A percentile compares a stretch with the other conserved stretches of the same genome.
Evolutionary conservation across 805 yeast species (phyloP).

Genomic region (Myxozyma vanderwaltii): DNA sequence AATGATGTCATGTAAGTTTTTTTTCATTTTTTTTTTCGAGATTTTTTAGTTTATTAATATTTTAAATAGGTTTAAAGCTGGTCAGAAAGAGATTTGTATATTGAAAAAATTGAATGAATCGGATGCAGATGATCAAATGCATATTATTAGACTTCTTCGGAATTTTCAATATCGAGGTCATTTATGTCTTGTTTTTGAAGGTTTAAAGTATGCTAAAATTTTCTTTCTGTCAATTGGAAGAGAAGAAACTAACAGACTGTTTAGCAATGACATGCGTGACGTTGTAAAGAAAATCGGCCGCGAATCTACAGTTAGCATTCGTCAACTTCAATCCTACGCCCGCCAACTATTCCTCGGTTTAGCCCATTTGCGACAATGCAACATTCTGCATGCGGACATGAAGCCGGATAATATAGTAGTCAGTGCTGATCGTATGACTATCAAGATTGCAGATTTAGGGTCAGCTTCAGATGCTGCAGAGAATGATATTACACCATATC

Average conservation of each 20-base stretch:
- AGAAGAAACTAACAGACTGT: not conserved
- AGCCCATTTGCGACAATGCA: slow-evolving; percentile 65
- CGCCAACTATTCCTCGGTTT: slow-evolving; percentile 72
- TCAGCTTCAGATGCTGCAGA: slow-evolving; percentile 56
- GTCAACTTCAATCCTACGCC: slow-evolving; percentile 67
- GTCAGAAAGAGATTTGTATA: slow-evolving; percentile 76
- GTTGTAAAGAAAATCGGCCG: slow-evolving; percentile 75
- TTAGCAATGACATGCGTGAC: slow-evolving; percentile 73
- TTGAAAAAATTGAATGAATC: slow-evolving; percentile 67
- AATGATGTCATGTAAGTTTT: slow-evolving; percentile 54
- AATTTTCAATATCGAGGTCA: slow-evolving; percentile 83
- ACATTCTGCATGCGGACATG: slow-evolving; percentile 84
- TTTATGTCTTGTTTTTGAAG: slow-evolving; percentile 82
- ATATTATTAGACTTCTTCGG: slow-evolving; percentile 68
- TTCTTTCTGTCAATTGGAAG: too few relatives aligned
- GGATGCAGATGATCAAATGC: slow-evolving; percentile 60
- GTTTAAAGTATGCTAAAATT: slow-evolving; percentile 47
- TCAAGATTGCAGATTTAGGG: slow-evolving; percentile 89
- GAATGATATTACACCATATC: slow-evolving; percentile 40
- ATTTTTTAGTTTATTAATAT: not conserved
- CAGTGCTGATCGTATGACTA: slow-evolving; percentile 60
- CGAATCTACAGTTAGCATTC: slow-evolving; percentile 75
- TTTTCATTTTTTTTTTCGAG: not conserved
- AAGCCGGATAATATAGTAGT: slow-evolving; percentile 88
- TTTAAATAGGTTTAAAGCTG: slow-evolving; percentile 50